Conservation (phyloP, 2,329 filamentous ascomycete species). For the Ophiostoma quercus region DNA sequence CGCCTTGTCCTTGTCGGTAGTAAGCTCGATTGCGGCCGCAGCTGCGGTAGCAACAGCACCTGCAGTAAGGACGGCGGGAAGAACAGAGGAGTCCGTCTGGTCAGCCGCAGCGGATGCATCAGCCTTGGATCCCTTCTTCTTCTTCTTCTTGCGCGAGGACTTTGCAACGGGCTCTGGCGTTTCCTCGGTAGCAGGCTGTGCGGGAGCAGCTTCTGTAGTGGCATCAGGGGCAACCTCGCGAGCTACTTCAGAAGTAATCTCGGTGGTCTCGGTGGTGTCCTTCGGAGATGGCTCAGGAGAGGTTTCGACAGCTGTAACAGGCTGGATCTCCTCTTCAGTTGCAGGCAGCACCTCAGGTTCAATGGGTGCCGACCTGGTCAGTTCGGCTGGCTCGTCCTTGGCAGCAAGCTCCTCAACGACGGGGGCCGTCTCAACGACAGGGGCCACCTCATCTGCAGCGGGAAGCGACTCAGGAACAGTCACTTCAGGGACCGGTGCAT, state of each 20-base stretch:
- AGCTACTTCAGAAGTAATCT: not conserved
- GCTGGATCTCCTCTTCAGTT: not conserved
- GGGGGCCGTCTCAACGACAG: not conserved
- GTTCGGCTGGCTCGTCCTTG: not conserved
- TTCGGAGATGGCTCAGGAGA: not conserved
- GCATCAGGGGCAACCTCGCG: not conserved
- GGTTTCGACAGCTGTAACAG: not conserved
- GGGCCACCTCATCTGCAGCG: not conserved
- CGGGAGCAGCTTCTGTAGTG: not conserved
- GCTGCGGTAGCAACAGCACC: not conserved
- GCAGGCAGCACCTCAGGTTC: not conserved
- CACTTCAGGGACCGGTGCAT: not conserved
- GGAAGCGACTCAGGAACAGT: not conserved
- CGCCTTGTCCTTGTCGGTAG: not conserved
- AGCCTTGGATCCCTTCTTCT: constrained; percentile 4
- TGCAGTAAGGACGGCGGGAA: not conserved
- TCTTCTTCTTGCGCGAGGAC: constrained; percentile 9
- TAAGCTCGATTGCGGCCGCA: not conserved
- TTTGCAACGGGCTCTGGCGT: not conserved
- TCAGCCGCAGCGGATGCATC: not conserved
- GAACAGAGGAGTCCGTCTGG: not conserved
- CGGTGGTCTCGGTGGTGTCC: not conserved
- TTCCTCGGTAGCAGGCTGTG: not conserved
- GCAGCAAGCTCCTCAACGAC: not conserved
- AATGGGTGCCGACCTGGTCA: not conserved